Percentiles rank a stretch among this genome's conserved stretches.
These are phyloP conservation scores for Rhytidhysteron rufulum DNA, from an alignment of 2,329 filamentous ascomycete genomes.

Conservation along the genomic window DNA sequence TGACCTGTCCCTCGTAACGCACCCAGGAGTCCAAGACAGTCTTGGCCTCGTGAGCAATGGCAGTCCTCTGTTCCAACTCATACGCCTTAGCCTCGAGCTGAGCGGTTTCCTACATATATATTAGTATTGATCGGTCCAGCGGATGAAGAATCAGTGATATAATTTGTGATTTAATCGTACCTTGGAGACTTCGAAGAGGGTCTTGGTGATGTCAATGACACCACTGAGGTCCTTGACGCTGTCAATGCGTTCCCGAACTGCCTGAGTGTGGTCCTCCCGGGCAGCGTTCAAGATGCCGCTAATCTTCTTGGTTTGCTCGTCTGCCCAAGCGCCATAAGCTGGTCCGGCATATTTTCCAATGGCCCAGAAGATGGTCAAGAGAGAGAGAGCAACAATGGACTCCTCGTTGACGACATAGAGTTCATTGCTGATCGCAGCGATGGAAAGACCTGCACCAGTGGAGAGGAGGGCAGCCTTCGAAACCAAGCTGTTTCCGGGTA, in stretches of 20 bases:
- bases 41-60: slow-evolving; percentile 90
- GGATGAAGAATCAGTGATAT: slow-evolving; percentile 9
- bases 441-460: slow-evolving; percentile 80
- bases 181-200: slow-evolving; percentile 97
- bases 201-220: slow-evolving; percentile 96
- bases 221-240: slow-evolving; percentile 91
- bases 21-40: slow-evolving; percentile 96
- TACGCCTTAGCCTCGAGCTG: slow-evolving; percentile 92
- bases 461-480: slow-evolving; percentile 98
- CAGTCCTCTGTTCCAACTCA: slow-evolving; percentile 95
- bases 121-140: slow-evolving; percentile 23
- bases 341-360: slow-evolving; percentile 93
- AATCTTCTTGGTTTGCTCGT: slow-evolving; percentile 86
- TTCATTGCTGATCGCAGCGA: slow-evolving; percentile 98
- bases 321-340: slow-evolving; percentile 87
- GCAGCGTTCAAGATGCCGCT: slow-evolving; percentile 92
- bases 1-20: slow-evolving; percentile 96
- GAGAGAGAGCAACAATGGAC: slow-evolving; percentile 86
- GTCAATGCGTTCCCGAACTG: slow-evolving; percentile 90
- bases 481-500: slow-evolving; percentile 86
- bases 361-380: slow-evolving; percentile 88
- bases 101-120: slow-evolving; percentile 75
- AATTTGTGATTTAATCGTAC: slow-evolving; percentile 52
- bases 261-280: slow-evolving; percentile 88
- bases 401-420: slow-evolving; percentile 99